Evolutionary conservation across 2,329 filamentous ascomycete species (phyloP).

Genomic region (Colletotrichum horii): DNA sequence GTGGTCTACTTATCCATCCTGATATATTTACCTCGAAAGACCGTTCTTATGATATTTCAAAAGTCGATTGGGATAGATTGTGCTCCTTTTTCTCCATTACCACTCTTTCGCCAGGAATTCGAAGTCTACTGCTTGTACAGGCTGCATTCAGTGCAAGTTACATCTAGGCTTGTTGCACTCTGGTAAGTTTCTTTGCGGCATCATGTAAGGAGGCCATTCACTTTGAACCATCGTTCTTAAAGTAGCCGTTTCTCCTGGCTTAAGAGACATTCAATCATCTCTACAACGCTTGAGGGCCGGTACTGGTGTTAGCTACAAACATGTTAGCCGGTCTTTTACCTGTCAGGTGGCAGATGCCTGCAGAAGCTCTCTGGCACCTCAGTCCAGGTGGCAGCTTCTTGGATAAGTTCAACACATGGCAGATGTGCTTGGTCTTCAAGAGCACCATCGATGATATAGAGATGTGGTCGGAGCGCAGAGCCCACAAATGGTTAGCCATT

Average conservation of each 20-base stretch:
- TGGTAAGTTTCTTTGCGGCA: not conserved
- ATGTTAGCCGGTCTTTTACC: not conserved
- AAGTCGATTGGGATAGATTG: rapidly evolving
- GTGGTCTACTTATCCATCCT: rapidly evolving
- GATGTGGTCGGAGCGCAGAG: not conserved
- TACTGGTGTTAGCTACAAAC: not conserved
- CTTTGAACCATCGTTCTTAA: not conserved
- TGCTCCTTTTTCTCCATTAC: not conserved
- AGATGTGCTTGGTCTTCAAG: not conserved
- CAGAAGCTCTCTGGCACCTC: not conserved
- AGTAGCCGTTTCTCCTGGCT: not conserved
- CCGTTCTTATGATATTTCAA: not conserved
- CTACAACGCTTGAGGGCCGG: not conserved
- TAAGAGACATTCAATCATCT: not conserved
- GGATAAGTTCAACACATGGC: not conserved
- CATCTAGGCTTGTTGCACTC: not conserved
- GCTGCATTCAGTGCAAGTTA: not conserved
- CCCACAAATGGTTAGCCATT: not conserved
- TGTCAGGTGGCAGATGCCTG: not conserved
- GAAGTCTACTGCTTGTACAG: too few relatives aligned
- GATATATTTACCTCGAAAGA: not conserved
- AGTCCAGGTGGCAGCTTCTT: not conserved
- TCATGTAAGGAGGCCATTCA: not conserved
- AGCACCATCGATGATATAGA: not conserved
- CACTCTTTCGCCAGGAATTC: not conserved